phyloP scores from a whole-genome alignment of 2,329 filamentous ascomycete species.

The Fulvia fulva region DNA sequence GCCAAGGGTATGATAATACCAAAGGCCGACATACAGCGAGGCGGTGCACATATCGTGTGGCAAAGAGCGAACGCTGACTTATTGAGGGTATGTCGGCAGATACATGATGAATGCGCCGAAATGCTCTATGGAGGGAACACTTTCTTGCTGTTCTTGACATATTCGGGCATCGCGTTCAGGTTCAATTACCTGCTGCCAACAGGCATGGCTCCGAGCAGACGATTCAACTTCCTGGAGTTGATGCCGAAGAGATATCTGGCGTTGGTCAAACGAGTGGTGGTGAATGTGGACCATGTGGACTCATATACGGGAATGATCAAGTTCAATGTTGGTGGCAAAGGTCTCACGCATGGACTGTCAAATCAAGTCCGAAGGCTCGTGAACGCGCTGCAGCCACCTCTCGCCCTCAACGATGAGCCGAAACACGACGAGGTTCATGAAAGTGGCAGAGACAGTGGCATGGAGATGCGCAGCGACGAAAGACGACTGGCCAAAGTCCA shows the following conservation, averaged over 20 bases:
- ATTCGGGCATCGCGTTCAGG: conserved; percentile 42
- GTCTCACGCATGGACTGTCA: conserved; percentile 41
- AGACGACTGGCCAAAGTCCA: conserved; percentile 20
- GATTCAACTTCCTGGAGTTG: conserved; percentile 40
- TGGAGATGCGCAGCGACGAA: background rate
- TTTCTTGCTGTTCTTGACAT: conserved; percentile 45
- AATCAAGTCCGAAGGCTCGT: conserved; percentile 41
- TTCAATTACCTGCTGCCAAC: conserved; percentile 42
- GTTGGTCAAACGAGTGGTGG: conserved; percentile 39
- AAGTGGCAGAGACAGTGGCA: background rate
- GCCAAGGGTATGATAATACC: conserved; percentile 27
- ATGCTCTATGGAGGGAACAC: conserved; percentile 46
- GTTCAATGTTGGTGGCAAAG: conserved; percentile 46
- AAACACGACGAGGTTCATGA: conserved; percentile 14
- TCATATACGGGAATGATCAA: conserved; percentile 51
- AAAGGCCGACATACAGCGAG: conserved; percentile 2
- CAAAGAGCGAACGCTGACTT: conserved; percentile 39
- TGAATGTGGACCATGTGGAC: conserved; percentile 48
- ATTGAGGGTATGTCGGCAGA: conserved; percentile 38
- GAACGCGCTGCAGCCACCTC: conserved; percentile 30
- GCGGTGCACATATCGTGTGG: conserved; percentile 37
- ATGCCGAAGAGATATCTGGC: conserved; percentile 41
- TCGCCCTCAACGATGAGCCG: background rate
- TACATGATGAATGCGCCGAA: conserved; percentile 44
- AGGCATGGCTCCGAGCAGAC: conserved; percentile 39